These are phyloP conservation scores for Syzygium aromaticum DNA, from an alignment of 345 rosid genomes.

Conservation along the genomic window DNA sequence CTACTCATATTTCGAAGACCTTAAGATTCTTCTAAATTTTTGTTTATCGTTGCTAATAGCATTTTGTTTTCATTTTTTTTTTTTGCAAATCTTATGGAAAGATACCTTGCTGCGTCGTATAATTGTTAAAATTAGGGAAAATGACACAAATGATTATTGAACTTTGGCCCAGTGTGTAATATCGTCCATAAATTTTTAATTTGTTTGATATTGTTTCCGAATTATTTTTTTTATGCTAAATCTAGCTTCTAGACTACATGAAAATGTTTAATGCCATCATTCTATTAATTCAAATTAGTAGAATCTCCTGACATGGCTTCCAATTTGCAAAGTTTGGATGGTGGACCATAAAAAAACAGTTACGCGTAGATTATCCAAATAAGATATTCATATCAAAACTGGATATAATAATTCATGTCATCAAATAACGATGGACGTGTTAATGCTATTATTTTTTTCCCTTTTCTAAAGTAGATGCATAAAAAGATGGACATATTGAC, in stretches of 20 bases:
- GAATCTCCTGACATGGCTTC: neutral
- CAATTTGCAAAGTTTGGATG: neutral
- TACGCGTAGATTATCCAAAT: too few species aligned
- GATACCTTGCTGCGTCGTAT: neutral
- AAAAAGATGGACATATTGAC: too few species aligned
- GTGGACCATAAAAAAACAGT: neutral
- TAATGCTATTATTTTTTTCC: neutral
- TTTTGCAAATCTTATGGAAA: neutral
- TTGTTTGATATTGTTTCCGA: rapidly evolving
- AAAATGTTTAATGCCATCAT: rapidly evolving
- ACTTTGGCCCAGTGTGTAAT: neutral
- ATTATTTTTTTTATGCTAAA: neutral
- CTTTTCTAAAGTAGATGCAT: neutral
- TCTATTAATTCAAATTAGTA: neutral
- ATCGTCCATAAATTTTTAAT: neutral
- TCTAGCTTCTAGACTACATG: neutral
- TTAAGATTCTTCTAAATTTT: neutral
- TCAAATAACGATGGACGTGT: neutral
- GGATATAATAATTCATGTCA: neutral
- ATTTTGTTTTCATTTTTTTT: neutral
- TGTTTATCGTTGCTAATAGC: neutral
- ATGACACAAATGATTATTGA: neutral
- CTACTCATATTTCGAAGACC: neutral
- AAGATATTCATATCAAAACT: too few species aligned
- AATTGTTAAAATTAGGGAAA: neutral